A percentile compares a stretch with the other conserved stretches of the same genome.
Conservation (phyloP, 441 rosid species). For the Pelargonium citronellum region DNA sequence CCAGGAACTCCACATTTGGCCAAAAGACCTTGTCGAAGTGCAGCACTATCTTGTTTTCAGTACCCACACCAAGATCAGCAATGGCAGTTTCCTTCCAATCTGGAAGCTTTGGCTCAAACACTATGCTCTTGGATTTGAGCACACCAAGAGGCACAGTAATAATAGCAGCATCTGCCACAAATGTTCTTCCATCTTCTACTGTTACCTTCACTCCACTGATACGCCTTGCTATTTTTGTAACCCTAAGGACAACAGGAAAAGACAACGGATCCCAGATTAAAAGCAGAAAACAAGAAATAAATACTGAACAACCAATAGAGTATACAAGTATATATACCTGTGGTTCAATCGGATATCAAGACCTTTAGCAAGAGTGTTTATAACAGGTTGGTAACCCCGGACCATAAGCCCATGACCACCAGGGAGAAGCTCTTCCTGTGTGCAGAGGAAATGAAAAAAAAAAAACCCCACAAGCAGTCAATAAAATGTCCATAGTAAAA, state of each 20-base stretch:
- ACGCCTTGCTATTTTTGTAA: slow-evolving; percentile 53
- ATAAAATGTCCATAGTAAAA: neutral
- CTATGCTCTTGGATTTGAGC: slow-evolving; percentile 54
- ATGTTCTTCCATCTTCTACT: slow-evolving; percentile 61
- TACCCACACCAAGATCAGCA: slow-evolving; percentile 79
- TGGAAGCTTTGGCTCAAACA: slow-evolving; percentile 79
- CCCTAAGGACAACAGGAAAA: slow-evolving; percentile 39
- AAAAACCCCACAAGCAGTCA: neutral
- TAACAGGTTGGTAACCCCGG: slow-evolving; percentile 83
- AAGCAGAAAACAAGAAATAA: slow-evolving; percentile 1
- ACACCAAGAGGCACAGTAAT: slow-evolving; percentile 87
- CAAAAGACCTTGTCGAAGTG: slow-evolving; percentile 86
- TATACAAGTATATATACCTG: slow-evolving; percentile 38
- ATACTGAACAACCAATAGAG: neutral
- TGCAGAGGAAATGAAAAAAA: slow-evolving; percentile 8
- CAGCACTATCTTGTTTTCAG: slow-evolving; percentile 79
- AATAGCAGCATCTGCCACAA: slow-evolving; percentile 76
- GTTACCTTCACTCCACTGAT: slow-evolving; percentile 74
- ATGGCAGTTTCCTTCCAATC: slow-evolving; percentile 95
- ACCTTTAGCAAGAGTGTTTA: slow-evolving; percentile 90
- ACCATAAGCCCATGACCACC: slow-evolving; percentile 99
- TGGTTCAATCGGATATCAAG: slow-evolving; percentile 73
- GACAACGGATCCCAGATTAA: neutral
- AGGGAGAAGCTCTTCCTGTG: slow-evolving; percentile 80
- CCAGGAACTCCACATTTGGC: slow-evolving; percentile 96